Base-by-base conservation (phyloP, 2,329 filamentous ascomycete genomes). In the Fusarium lateritium region DNA sequence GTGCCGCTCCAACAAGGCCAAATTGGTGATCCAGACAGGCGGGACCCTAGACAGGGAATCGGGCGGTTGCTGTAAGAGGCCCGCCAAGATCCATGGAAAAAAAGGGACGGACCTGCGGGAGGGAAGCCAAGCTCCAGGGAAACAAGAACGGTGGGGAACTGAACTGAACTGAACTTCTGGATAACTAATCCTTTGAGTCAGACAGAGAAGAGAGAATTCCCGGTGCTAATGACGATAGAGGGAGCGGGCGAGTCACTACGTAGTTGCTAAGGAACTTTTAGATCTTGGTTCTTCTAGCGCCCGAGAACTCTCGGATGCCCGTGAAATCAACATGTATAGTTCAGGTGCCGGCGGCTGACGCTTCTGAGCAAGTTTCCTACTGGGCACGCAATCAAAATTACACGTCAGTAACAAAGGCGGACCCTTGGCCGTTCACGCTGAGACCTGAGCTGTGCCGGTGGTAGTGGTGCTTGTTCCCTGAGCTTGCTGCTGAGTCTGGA, bases 21-120 rank as follows among this genome's bases (percentile, higher is more conserved):
- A 61, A 60, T 62, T 64, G 53, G 55, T 68, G 67, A 70, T 70
- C 67, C 59, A 62, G 63, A 68, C 63, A 49, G 63, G 55, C 52
- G 67, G 67, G 53, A 55, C 62, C 47, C 46, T 56, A 42, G 49
- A 59, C 67, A 71, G 40, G 63, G 59, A 68, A 71, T 70, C 67
- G 67, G 49, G 62, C 46, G 39, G 56, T 19, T 33, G 43, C 60
- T 42, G 40, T 17, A 38, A 56, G 28, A 65, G 62, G 66, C 39
- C 47, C 56, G 36, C 43, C 40, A 66, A 57, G 42, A 34, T 40
- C 59, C 39, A 49, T 58, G 47, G 45, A 50, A 38, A 19, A 49
- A 22, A 56, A 45, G 22, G 33, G 36, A 43, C 47, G 62, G 56
- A 49, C 34, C 40, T 45, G 52, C 33, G 46, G 60, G 51, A 54